Evolutionary conservation across 2,329 filamentous ascomycete genomes (phyloP), one percentile per base, ranked within the genome.

Genomic region (Elsinoe batatas): DNA sequence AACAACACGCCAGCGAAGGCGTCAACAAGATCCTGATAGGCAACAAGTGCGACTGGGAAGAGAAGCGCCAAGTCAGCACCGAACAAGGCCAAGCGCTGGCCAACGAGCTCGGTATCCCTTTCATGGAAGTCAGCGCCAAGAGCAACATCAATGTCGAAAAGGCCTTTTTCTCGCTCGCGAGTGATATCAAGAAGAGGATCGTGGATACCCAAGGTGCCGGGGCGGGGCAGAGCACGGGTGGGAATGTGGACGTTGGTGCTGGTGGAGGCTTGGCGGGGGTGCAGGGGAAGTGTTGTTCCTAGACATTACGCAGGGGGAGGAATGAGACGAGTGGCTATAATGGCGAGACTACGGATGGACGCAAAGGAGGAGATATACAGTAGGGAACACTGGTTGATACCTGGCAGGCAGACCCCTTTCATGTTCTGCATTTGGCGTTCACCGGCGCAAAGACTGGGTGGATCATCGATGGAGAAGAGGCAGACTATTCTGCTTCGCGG

Each of bases 21-120:
- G 93, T 98, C 69, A 96, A 97, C 83, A 98, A 97, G 80, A 97
- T 98, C 69, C 82, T 98, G 63, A 96, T 98, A 64, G 93, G 93
- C 71, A 98, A 98, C 81, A 98, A 98, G 77, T 98, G 93, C 76
- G 93, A 98, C 74, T 97, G 93, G 93, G 93, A 97, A 74, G 93
- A 98, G 76, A 97, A 97, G 80, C 86, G 93, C 64, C 90, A 88
- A 56, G 87, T 98, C 40, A 90, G 88, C 50, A 95, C 87, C 58
- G 91, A 96, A 71, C 86, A 90, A 68, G 93, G 93, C 64, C 91
- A 98, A 73, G 85, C 85, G 62, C 82, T 98, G 56, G 93, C 93
- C 58, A 87, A 95, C 74, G 93, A 97, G 74, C 84, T 98, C 59
- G 90, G 91, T 67, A 95, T 98, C 62, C 91, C 93, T 17, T 98